Base-by-base conservation (phyloP, 108 stramenopile species). In the Skeletonema tropicum region DNA sequence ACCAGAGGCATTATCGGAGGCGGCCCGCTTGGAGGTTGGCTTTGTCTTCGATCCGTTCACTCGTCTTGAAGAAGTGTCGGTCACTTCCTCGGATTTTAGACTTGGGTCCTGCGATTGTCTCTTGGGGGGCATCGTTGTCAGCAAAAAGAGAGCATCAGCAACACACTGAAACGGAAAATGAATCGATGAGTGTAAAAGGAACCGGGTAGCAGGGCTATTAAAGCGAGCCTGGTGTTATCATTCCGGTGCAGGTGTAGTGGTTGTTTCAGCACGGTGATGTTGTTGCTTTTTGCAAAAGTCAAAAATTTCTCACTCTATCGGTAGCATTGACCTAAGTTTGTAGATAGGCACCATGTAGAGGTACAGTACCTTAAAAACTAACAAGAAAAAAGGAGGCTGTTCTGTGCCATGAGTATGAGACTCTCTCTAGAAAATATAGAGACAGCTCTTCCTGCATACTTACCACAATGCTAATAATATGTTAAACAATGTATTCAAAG, bases 51-150 rank as follows among this genome's bases (percentile, higher is more conserved):
- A 21, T 23, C 52, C 52, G 52, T 55, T 55, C 52, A 55, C 2
- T 55, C 52, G 52, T 55, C 52, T 55, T 2, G 52, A 55, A 10
- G 52, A 55, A 17, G 52, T 55, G 52, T 55, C 52, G 21, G 52
- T n/a, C 52, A 55, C n/a, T 10, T 55, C 52, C 52, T 55, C 52
- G 15, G 21, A 55, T 21, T 55, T 55, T 55, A 25, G 19, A 55
- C 21, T 25, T 23, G 52, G 52, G 52, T 55, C 52, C 52, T 55
- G 52, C 52, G 23, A 55, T 55, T 55, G 52, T 55, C 52, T 55
- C 52, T 55, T 55, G 19, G 52, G 52, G 19, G 52, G 52, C 52
- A 55, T 55, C 52, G 52, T 55, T 23, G 52, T 55, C 52, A 55
- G 23, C 52, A 55, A 23, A 55, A 55, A 6, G 52, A 5, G 9